Evolutionary conservation across 768 basidiomycete genomes (phyloP), one percentile per base, ranked within the genome.

Genomic region (Mycena haematopus): DNA sequence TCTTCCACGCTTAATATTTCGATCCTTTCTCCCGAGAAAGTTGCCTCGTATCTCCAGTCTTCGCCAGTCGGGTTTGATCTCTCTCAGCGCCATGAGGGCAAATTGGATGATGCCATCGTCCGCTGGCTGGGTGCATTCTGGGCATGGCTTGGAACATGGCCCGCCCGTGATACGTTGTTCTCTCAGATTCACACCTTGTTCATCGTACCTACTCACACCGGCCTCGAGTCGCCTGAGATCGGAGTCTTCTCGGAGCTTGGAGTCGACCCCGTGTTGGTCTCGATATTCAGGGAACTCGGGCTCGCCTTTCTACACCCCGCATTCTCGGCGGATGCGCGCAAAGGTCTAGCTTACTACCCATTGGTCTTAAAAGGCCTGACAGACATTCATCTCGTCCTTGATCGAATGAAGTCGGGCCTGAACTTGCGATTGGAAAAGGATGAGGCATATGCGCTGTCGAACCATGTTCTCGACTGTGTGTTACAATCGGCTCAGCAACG

Each of bases 111-210:
- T 9, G 53, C 36, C 6, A 50, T 65, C 11, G 57, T 78, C 19
- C 45, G 58, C 6, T 82, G 79, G 79, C 57, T 82, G n/a, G 68
- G 72, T 1, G 52, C 56, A 1, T 84, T 83, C 61, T 85, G 83
- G 84, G 44, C 54, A 3, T 84, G 82, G 83, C 52, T 79, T 47
- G 67, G 62, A 6, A 59, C 40, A 0, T 80, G 74, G 70, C 19
- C 52, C 0, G 58, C 50, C 14, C 66, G 62, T 19, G 60, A 65
- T 2, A 56, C 66, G 8, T 57, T 79, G 0, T 73, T 75, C 38
- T 53, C 65, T 0, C 62, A 58, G 14, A 67, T 78, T 35, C 38
- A 57, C 3, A 33, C 67, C 1, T 55, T 76, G 1, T 71, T 66
- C 31, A 64, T 81, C 13, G 68, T 82, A 7, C 81, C 81, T 1